Base-by-base conservation (phyloP, 2,329 filamentous ascomycete species). In the Fusarium anthophilum region DNA sequence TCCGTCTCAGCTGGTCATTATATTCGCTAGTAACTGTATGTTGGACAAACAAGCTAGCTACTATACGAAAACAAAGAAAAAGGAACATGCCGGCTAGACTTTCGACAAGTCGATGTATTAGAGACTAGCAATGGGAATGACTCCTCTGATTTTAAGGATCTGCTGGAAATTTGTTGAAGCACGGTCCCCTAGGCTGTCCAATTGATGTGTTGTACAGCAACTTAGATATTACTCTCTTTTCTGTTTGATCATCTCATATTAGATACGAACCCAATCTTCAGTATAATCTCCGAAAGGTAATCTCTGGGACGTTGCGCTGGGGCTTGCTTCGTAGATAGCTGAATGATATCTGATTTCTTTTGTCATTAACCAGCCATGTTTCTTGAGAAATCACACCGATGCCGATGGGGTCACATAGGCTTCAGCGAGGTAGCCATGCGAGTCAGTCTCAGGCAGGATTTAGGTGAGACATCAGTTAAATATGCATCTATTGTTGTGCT, bases 181-280 rank as follows among this genome's bases (percentile, higher is more conserved):
- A 38, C 37, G 51, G 39, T 51, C 48, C 51, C 22, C n/a, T 47
- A 38, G 37, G 41, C 59, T 61, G n/a, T 35, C 43, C 30, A 28
- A 43, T 22, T 22, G 51, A 28, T 59, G 30, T 61, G 53, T 50
- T 63, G 53, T 45, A 44, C 28, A 32, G 37, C 39, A 66, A 45
- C 35, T n/a, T 74, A 74, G 72, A 75, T 74, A 69, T 60, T 54
- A 69, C 72, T 72, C 63, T 57, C 51, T 71, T 57, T 56, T 68
- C 32, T 64, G 28, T 53, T 56, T 45, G 35, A 12, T 37, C 28
- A 45, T 48, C 24, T 47, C 59, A 51, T 69, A 64, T 47, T 74
- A 75, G 68, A 74, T 75, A 66, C 50, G 17, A 59, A 73, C 14
- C 32, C 18, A 30, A 18, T 11, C 4, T 28, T 24, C 18, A 45